These are phyloP conservation scores for Xylaria curta DNA, from an alignment of 495 filamentous ascomycete genomes.

Conservation along the genomic window DNA sequence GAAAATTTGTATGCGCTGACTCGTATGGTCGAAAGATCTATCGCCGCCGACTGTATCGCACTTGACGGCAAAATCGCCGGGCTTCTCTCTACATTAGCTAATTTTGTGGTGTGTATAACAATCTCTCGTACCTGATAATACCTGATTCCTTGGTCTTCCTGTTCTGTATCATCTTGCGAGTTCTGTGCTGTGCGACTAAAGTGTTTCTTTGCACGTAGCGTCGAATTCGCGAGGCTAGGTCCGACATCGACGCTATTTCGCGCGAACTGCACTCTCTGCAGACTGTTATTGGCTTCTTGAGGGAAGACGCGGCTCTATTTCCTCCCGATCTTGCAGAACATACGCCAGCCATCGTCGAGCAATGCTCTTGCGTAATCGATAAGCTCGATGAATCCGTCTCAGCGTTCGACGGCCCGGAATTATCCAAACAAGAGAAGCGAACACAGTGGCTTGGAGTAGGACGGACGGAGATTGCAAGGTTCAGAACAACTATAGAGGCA, in stretches of 20 bases:
- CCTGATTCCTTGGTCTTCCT: not conserved
- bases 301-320: constrained; percentile 50
- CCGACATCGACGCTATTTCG: constrained; percentile 53
- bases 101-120: constrained; percentile 30
- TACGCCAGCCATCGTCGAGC: constrained; percentile 45
- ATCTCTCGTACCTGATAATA: no score
- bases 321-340: constrained; percentile 44
- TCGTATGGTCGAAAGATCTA: constrained; percentile 44
- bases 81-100: constrained; percentile 37
- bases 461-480: constrained; percentile 42
- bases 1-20: constrained; percentile 34
- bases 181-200: no score
- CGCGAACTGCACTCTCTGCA: constrained; percentile 57
- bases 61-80: constrained; percentile 45
- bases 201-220: constrained; percentile 22
- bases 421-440: constrained; percentile 49
- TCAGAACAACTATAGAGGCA: constrained; percentile 45
- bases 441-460: constrained; percentile 47
- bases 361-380: constrained; percentile 44
- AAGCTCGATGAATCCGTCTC: constrained; percentile 45
- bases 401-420: constrained; percentile 34
- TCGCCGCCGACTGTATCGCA: constrained; percentile 50
- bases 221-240: constrained; percentile 53
- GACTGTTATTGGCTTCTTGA: constrained; percentile 50
- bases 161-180: not conserved